A percentile compares a stretch with the other conserved stretches of the same genome.
phyloP scores from a whole-genome alignment of 345 rosid genomes.

The Eucalyptus lansdowneana region DNA sequence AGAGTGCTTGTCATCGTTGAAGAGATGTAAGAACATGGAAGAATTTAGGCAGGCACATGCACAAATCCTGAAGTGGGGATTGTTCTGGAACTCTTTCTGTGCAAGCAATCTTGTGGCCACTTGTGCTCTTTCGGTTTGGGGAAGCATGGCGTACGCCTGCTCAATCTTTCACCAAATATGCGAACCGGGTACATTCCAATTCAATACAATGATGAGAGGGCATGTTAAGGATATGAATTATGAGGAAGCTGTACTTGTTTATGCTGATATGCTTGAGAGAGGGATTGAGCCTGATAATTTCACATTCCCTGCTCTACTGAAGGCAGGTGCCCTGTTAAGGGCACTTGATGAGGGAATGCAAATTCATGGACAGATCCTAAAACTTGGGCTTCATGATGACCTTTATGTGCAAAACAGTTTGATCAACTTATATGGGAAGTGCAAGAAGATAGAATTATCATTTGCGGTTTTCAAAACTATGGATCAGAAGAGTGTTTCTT shows the following conservation, averaged over 20 bases:
- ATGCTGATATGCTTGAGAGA: slow-evolving; percentile 17
- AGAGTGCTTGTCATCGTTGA: slow-evolving; percentile 41
- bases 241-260: slow-evolving; percentile 10
- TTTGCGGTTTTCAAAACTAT: slow-evolving; percentile 8
- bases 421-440: slow-evolving; percentile 28
- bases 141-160: slow-evolving; percentile 29
- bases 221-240: not conserved
- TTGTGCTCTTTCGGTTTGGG: slow-evolving; percentile 27
- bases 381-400: slow-evolving; percentile 14
- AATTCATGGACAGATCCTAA: slow-evolving; percentile 14
- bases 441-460: slow-evolving; percentile 10
- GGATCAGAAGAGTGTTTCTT: slow-evolving; percentile 14
- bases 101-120: slow-evolving; percentile 23
- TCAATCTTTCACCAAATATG: slow-evolving; percentile 14
- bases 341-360: slow-evolving; percentile 21
- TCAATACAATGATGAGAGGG: slow-evolving; percentile 21
- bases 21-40: slow-evolving; percentile 33
- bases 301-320: slow-evolving; percentile 22
- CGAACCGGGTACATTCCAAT: slow-evolving; percentile 20
- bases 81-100: slow-evolving; percentile 13
- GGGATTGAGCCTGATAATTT: slow-evolving; percentile 21
- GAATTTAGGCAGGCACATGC: slow-evolving; percentile 50
- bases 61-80: slow-evolving; percentile 29
- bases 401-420: slow-evolving; percentile 22
- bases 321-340: slow-evolving; percentile 17